Conservation (phyloP, 371 early-diverging fungal genomes). For the Lichtheimia corymbifera region DNA sequence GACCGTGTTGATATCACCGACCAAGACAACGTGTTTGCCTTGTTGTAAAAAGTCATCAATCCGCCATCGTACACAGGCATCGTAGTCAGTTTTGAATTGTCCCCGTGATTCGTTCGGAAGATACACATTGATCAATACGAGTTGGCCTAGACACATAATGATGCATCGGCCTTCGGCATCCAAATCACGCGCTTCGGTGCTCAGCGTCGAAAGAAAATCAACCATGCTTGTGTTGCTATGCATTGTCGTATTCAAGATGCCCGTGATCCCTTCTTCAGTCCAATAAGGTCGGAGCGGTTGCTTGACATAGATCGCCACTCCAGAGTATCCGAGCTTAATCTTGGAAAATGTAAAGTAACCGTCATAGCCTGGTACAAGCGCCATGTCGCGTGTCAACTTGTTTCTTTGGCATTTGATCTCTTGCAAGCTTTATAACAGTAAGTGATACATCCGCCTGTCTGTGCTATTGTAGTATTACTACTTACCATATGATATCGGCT, state of each 20-base stretch:
- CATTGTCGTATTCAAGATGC: conserved; percentile 27
- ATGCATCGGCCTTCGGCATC: conserved; percentile 82
- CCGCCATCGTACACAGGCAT: conserved; percentile 53
- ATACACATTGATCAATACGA: conserved; percentile 83
- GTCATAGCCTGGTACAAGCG: conserved; percentile 72
- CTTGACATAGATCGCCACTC: conserved; percentile 73
- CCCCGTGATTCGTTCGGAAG: conserved; percentile 71
- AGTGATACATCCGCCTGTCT: background rate
- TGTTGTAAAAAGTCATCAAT: conserved; percentile 47
- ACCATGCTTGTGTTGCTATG: conserved; percentile 4
- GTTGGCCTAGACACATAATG: conserved; percentile 77
- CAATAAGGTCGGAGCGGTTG: conserved; percentile 48
- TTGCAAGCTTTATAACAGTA: conserved; percentile 56
- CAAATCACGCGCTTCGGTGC: conserved; percentile 48
- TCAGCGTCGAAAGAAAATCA: conserved; percentile 19
- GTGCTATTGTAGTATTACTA: background rate
- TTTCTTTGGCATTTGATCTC: conserved; percentile 74
- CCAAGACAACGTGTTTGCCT: conserved; percentile 70
- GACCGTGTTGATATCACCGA: conserved; percentile 83
- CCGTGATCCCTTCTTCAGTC: conserved; percentile 71
- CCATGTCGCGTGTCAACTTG: conserved; percentile 60
- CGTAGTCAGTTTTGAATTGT: conserved; percentile 69
- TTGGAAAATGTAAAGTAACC: conserved; percentile 73
- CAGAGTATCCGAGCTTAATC: conserved; percentile 70
- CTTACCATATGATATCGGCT: conserved; percentile 73